Conservation (phyloP, 2,329 filamentous ascomycete genomes). For the Phialophora expanda region DNA sequence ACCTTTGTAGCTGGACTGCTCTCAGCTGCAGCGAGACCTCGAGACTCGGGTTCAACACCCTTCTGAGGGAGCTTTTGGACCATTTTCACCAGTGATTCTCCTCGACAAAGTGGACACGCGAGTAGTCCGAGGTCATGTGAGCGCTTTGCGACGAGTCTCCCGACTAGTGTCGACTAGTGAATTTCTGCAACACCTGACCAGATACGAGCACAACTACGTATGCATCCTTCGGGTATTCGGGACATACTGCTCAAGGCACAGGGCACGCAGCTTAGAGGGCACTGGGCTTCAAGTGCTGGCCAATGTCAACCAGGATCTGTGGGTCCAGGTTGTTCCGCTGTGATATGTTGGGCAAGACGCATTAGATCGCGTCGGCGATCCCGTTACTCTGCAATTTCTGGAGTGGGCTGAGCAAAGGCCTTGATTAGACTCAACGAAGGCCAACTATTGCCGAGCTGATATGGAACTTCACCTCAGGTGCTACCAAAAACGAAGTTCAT, state of each 20-base stretch:
- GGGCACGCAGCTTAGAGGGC: not conserved
- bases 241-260: no score
- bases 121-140: not conserved
- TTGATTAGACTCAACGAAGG: not conserved
- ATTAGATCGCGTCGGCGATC: not conserved
- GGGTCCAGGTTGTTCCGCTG: not conserved
- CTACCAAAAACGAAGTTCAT: no score
- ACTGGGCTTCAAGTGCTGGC: not conserved
- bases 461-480: no score
- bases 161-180: not conserved
- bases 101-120: not conserved
- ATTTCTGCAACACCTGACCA: not conserved
- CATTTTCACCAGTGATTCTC: not conserved
- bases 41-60: not conserved
- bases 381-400: slow-evolving; percentile 1
- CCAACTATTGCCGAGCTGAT: not conserved
- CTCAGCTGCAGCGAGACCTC: not conserved
- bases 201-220: not conserved
- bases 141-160: not conserved
- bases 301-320: not conserved
- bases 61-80: not conserved
- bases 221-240: not conserved
- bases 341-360: not conserved
- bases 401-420: not conserved
- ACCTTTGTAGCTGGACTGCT: not conserved